Evolutionary conservation across 2,329 filamentous ascomycete genomes (phyloP), one percentile per base, ranked within the genome.

Genomic region (Acrocalymma vagum): DNA sequence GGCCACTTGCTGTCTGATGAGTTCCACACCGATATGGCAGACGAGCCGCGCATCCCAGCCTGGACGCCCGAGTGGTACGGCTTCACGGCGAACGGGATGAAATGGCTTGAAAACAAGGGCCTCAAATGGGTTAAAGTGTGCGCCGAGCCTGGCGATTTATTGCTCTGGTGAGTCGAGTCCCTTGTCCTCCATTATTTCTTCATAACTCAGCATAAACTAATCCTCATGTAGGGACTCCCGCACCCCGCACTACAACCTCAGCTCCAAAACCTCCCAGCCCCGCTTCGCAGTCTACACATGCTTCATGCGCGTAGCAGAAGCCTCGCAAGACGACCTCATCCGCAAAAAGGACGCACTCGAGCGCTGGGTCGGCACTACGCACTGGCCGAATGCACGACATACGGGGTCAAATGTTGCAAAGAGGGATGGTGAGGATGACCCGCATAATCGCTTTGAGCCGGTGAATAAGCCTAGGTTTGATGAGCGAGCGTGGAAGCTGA

Each of bases 401-500:
- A 62, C 61, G 11, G 67, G 65, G 24, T 59, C 53, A 14, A 67
- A 66, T 24, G 36, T 60, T 9, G 63, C 65, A 8, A 60, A 65
- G 45, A 54, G 64, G 32, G 53, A 64, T 39, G 64, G 59, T 3
- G 45, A 53, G 33, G 54, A 59, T 4, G 60, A 67, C 35, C 55
- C 60, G 9, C 55, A 72, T 44, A 71, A 72, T 23, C 60, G 71
- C 11, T 55, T 62, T 9, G 55, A 63, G 48, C 74, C 74, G 1
- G 48, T 72, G 2, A 69, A 72, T 29, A 71, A 74, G 43, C 67
- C 72, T 0, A 41, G 60, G 15, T 48, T 78, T 21, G 58, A 58
- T 41, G 74, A 76, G 60, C 48, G 72, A 16, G 71, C 69, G 1
- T 76, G 71, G 51, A 75, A 70, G 51, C 51, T 78, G 36, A 78